A percentile compares a stretch with the other conserved stretches of the same genome.
Conservation (phyloP, 371 early-diverging fungal genomes). For the Mortierella polycephala region DNA sequence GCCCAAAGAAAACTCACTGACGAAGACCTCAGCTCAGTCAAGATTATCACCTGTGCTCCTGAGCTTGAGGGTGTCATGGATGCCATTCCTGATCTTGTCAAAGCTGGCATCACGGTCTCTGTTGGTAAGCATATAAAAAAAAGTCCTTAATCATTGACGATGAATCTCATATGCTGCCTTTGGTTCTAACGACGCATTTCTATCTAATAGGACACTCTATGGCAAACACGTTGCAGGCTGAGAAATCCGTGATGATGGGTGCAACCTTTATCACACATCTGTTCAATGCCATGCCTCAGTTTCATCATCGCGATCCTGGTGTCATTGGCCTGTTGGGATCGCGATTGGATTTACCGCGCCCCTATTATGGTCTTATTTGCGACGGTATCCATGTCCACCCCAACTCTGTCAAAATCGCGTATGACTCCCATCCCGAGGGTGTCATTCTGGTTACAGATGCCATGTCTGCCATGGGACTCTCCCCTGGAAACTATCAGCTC, state of each 20-base stretch:
- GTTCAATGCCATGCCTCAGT: conserved; percentile 87
- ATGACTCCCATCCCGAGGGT: conserved; percentile 79
- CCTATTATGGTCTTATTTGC: conserved; percentile 83
- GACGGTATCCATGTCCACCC: conserved; percentile 86
- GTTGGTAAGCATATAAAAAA: conserved; percentile 57
- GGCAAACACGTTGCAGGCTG: conserved; percentile 77
- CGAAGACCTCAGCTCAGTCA: conserved; percentile 63
- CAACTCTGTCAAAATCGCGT: conserved; percentile 82
- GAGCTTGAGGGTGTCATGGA: conserved; percentile 83
- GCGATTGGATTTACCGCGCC: conserved; percentile 64
- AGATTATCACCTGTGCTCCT: conserved; percentile 84
- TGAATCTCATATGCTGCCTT: not conserved
- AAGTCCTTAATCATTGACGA: not conserved
- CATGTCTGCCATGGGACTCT: conserved; percentile 79
- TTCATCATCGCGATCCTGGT: conserved; percentile 86
- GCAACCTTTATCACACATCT: conserved; percentile 81
- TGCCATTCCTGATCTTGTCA: conserved; percentile 74
- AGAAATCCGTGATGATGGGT: conserved; percentile 74
- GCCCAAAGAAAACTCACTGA: conserved; percentile 58
- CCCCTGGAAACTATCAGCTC: conserved; percentile 74
- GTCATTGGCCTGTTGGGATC: conserved; percentile 80
- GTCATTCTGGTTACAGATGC: conserved; percentile 83
- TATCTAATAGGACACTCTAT: conserved; percentile 69
- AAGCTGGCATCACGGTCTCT: conserved; percentile 80
- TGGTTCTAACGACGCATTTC: no score